Base-by-base conservation (phyloP, 495 filamentous ascomycete species). In the Lepraria neglecta region DNA sequence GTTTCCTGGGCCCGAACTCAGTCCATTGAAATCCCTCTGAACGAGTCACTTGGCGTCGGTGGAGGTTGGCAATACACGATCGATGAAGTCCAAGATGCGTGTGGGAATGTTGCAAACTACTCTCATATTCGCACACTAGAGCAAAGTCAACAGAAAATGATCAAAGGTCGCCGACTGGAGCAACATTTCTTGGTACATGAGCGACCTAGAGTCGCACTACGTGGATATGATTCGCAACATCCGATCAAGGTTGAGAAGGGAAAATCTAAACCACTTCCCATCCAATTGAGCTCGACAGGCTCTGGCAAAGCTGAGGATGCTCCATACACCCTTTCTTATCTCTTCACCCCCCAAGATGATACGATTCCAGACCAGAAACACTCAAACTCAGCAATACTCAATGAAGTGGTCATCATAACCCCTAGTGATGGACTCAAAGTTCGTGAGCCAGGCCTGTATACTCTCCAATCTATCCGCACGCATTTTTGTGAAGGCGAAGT, bases 51-150 rank as follows among this genome's bases (percentile, higher is more conserved):
- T 74, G 81, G 80, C 57, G 73, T 77, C 14, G 79, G 84, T 46
- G 94, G 94, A 44, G 76, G 83, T 19, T 98, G 92, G 92, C 76
- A 85, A 59, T 98, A 97, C 67, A 84, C 85, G 3, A 84, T 98
- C 45, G 91, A 96, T 68, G 89, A 95, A 69, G 90, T 98, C 33
- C 81, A 87, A 58, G 94, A 98, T 77, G 94, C 82, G 11, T 84
- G 87, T 61, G 94, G 92, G 17, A 98, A 98, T 66, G 72, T 87
- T 44, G 86, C 90, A 58, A 90, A 86, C 58, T 98, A 95, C 69
- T 80, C 86, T n/a, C 74, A 76, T 6, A 54, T 73, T 30, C 70
- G 74, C 19, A 74, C 77, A 15, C 79, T 81, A 30, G 82, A 87
- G 52, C 87, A 92, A 33, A 78, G 80, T 63, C 87, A 82, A 40